Conservation (phyloP, 257 asterid species). For the Fraxinus americana region DNA sequence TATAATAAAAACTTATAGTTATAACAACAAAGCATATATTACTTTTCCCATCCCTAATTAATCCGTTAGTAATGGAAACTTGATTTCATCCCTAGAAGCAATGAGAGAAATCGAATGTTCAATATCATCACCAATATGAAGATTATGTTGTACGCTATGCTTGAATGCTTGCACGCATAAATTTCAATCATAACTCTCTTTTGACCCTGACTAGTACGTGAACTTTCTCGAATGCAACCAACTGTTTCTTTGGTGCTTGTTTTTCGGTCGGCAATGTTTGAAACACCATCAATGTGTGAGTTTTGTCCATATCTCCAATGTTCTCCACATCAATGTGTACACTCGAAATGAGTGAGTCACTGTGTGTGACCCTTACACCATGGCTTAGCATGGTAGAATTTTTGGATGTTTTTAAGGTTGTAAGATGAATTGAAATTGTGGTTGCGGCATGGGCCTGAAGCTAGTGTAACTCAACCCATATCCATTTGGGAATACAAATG, state of each 20-base stretch:
- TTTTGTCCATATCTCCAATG: conserved; percentile 65
- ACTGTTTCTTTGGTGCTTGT: conserved; percentile 33
- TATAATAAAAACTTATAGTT: conserved; percentile 20
- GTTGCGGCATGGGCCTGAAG: conserved; percentile 60
- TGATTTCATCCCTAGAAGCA: conserved; percentile 33
- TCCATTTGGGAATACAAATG: conserved; percentile 79
- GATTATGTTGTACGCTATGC: conserved; percentile 53
- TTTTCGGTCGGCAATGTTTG: conserved; percentile 37
- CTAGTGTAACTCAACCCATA: conserved; percentile 68
- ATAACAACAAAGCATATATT: not conserved
- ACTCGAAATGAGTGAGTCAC: conserved; percentile 45
- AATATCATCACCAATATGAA: conserved; percentile 69
- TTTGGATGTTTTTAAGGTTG: conserved; percentile 25
- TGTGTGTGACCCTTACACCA: conserved; percentile 60
- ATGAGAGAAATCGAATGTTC: conserved; percentile 58
- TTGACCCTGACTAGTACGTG: conserved; percentile 44
- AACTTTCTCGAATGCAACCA: conserved; percentile 71
- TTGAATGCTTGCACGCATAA: conserved; percentile 63
- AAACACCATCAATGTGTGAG: conserved; percentile 62
- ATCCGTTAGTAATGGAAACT: conserved; percentile 26
- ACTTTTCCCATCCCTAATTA: not conserved
- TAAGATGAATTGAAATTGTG: conserved; percentile 43
- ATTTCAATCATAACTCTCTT: conserved; percentile 40
- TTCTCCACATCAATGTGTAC: conserved; percentile 68
- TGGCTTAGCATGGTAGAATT: conserved; percentile 38